Evolutionary conservation across 2,329 filamentous ascomycete species (phyloP).

Genomic region (Trichoderma koningii): DNA sequence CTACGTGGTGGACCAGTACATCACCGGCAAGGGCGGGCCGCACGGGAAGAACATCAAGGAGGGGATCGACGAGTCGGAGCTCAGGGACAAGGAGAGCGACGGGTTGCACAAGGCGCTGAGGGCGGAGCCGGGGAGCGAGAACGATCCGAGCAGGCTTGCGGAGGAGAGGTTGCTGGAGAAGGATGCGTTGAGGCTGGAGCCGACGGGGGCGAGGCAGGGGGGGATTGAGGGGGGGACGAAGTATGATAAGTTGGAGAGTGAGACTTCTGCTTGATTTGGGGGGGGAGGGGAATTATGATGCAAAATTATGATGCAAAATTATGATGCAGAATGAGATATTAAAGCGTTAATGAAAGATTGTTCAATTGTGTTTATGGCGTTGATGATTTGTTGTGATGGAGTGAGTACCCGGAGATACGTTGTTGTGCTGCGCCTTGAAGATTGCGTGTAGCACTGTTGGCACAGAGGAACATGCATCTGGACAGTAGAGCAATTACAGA

Average conservation of each 20-base stretch:
- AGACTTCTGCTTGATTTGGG: slow-evolving; percentile 34
- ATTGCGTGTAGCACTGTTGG: neutral
- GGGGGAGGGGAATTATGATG: neutral
- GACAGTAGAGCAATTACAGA: too few species aligned
- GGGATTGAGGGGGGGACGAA: slow-evolving; percentile 34
- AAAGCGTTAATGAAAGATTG: neutral
- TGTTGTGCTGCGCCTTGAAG: neutral
- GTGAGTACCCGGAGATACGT: neutral
- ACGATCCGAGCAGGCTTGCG: slow-evolving; percentile 51
- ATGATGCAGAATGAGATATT: too few species aligned
- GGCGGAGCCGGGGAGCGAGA: slow-evolving; percentile 48
- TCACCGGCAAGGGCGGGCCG: slow-evolving; percentile 39
- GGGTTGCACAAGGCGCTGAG: slow-evolving; percentile 44
- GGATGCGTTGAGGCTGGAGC: slow-evolving; percentile 32
- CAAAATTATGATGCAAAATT: too few species aligned
- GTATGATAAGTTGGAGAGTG: slow-evolving; percentile 39
- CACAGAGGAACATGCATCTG: too few species aligned
- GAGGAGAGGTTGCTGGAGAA: slow-evolving; percentile 46
- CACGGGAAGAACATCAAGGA: slow-evolving; percentile 47
- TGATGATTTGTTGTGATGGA: neutral
- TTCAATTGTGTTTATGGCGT: too few species aligned
- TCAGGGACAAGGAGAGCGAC: slow-evolving; percentile 36
- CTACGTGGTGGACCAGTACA: slow-evolving; percentile 43
- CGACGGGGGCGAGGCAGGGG: slow-evolving; percentile 35
- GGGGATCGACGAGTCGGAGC: slow-evolving; percentile 38